phyloP scores from a whole-genome alignment of 495 filamentous ascomycete genomes.

The Penicillium alfredii region DNA sequence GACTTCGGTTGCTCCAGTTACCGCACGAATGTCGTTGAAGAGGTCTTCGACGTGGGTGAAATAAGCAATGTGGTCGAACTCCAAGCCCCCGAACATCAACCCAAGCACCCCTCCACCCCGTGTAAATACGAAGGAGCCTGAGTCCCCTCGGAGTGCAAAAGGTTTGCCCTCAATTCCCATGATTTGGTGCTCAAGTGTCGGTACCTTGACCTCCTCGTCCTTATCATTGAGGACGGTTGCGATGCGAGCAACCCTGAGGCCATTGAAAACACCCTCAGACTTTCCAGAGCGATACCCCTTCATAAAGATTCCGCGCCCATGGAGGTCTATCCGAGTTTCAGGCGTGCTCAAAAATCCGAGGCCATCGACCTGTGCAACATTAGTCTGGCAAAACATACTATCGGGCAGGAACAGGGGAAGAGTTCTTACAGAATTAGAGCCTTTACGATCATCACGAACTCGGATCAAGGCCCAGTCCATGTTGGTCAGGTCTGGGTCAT shows the following conservation, averaged over 20 bases:
- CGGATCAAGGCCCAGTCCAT: background rate
- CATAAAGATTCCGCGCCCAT: no score
- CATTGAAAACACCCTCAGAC: background rate
- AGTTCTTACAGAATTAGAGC: conserved; percentile 1
- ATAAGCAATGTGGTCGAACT: background rate
- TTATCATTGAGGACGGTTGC: background rate
- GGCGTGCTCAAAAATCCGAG: background rate
- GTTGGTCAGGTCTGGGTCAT: background rate
- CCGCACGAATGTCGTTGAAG: background rate
- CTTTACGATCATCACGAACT: background rate
- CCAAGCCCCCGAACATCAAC: background rate
- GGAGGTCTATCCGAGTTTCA: no score
- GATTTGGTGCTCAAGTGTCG: background rate
- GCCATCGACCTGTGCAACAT: conserved; percentile 2
- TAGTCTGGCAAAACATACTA: background rate
- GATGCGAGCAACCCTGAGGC: background rate
- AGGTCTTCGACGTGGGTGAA: conserved; percentile 3
- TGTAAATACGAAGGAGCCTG: conserved; percentile 1
- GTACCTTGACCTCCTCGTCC: background rate
- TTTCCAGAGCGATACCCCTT: conserved; percentile 3
- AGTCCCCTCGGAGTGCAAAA: background rate
- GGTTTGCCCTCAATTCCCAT: background rate
- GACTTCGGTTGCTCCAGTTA: no score
- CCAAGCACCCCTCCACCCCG: background rate
- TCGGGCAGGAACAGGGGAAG: no score